Percentiles rank a stretch among this genome's conserved stretches.
These are phyloP conservation scores for Sphaerobolus stellatus DNA, from an alignment of 1,284 basidiomycete species.

Conservation along the genomic window DNA sequence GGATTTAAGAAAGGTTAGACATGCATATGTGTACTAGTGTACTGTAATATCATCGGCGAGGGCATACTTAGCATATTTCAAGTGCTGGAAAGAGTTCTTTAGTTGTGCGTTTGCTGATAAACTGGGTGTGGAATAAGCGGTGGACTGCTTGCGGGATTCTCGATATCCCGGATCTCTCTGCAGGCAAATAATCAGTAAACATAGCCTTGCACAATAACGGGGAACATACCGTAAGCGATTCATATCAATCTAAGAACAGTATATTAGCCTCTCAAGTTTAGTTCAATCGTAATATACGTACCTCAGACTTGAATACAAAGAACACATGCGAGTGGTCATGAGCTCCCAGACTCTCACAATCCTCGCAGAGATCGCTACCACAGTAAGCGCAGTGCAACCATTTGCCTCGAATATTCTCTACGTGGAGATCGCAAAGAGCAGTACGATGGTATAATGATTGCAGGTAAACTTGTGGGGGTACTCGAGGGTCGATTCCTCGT, in stretches of 20 bases:
- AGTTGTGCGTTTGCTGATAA: constrained; percentile 32
- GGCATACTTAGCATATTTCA: too few species aligned
- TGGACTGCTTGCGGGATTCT: constrained; percentile 49
- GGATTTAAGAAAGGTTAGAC: constrained; percentile 78
- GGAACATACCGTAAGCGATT: constrained; percentile 50
- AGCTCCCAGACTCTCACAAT: constrained; percentile 72
- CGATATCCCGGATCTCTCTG: constrained; percentile 60
- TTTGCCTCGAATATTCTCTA: constrained; percentile 69
- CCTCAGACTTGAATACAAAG: constrained; percentile 80
- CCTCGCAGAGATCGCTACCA: constrained; percentile 75
- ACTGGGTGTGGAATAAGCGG: constrained; percentile 61
- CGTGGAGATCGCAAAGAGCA: constrained; percentile 75
- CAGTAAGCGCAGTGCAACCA: constrained; percentile 92
- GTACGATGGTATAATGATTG: constrained; percentile 60
- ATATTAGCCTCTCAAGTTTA: background rate
- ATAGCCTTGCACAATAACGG: constrained; percentile 22
- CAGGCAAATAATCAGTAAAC: constrained; percentile 1
- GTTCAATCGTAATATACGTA: constrained; percentile 34
- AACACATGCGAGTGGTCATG: constrained; percentile 83
- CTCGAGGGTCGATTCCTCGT: constrained; percentile 20
- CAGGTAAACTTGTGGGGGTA: constrained; percentile 59
- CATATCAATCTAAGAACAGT: constrained; percentile 53
- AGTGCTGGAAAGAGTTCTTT: background rate
- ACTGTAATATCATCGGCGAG: background rate
- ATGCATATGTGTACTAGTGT: constrained; percentile 1